Conservation (phyloP, 1,284 basidiomycete genomes). For the Trichosporon asahii region DNA sequence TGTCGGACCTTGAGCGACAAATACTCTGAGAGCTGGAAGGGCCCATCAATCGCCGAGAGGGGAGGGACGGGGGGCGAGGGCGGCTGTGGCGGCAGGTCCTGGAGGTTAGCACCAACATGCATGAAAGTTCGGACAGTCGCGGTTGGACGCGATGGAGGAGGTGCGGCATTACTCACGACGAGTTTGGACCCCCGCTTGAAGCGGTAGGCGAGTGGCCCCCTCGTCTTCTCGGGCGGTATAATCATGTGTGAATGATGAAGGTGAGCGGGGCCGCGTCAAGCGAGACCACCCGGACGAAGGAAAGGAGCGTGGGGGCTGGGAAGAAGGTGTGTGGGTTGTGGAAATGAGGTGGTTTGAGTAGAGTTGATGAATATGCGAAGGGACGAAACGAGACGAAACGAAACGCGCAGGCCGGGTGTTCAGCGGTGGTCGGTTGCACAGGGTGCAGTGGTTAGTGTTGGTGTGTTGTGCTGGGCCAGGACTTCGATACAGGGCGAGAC, state of each 20-base stretch:
- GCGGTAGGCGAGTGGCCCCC: constrained; percentile 23
- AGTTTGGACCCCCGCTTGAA: constrained; percentile 35
- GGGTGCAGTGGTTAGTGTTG: background rate
- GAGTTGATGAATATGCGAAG: background rate
- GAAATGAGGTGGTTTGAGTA: background rate
- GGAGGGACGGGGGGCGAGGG: constrained; percentile 34
- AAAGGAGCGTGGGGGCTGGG: background rate
- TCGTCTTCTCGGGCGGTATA: constrained; percentile 24
- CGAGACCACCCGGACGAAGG: constrained; percentile 1
- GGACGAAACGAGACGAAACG: background rate
- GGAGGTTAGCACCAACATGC: background rate
- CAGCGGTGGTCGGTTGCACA: background rate
- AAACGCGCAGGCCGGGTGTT: background rate
- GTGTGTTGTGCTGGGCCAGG: background rate
- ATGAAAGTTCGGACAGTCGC: background rate
- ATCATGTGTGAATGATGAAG: constrained; percentile 22
- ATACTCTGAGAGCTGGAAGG: constrained; percentile 93
- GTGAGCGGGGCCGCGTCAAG: constrained; percentile 1
- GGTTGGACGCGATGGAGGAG: constrained; percentile 1
- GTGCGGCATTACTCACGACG: constrained; percentile 29
- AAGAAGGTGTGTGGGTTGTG: background rate
- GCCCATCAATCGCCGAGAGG: constrained; percentile 63
- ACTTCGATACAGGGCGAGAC: background rate
- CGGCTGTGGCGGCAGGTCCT: constrained; percentile 35
- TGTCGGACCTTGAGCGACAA: constrained; percentile 78